phyloP scores from a whole-genome alignment of 2,329 filamentous ascomycete genomes.

The Venturia oleaginea region DNA sequence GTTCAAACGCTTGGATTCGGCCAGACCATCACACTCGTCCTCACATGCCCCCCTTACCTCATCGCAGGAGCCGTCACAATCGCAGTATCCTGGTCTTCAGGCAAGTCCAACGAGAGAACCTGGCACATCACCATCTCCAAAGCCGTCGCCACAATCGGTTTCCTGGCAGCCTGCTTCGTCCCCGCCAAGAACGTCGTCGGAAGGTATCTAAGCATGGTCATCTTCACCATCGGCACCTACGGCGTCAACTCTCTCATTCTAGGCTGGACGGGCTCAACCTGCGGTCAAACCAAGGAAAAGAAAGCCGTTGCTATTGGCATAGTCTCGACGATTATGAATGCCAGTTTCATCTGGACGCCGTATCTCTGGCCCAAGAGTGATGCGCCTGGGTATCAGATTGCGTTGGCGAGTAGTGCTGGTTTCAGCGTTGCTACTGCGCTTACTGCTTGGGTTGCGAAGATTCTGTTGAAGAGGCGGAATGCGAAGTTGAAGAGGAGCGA shows the following conservation, averaged over 20 bases:
- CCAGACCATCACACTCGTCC: background rate
- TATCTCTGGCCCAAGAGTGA: slow-evolving; percentile 42
- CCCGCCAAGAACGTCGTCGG: slow-evolving; percentile 30
- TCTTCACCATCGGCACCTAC: slow-evolving; percentile 25
- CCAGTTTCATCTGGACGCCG: slow-evolving; percentile 42
- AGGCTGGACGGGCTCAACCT: slow-evolving; percentile 37
- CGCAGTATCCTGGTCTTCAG: slow-evolving; percentile 41
- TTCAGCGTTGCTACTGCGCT: slow-evolving; percentile 36
- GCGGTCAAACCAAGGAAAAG: slow-evolving; percentile 42
- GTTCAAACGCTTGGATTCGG: background rate
- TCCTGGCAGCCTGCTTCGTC: slow-evolving; percentile 29
- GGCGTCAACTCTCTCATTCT: slow-evolving; percentile 40
- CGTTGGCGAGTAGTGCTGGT: slow-evolving; percentile 36
- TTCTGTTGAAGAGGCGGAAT: slow-evolving; percentile 37
- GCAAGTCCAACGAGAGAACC: slow-evolving; percentile 39
- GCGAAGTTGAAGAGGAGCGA: slow-evolving; percentile 25
- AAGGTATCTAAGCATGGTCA: slow-evolving; percentile 34
- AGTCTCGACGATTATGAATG: slow-evolving; percentile 41
- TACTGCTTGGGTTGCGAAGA: slow-evolving; percentile 32
- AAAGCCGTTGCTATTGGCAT: slow-evolving; percentile 41
- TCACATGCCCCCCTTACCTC: slow-evolving; percentile 40
- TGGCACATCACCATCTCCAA: slow-evolving; percentile 42
- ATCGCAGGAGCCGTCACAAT: slow-evolving; percentile 41
- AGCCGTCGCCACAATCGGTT: slow-evolving; percentile 34
- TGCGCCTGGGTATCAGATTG: slow-evolving; percentile 36